Conservation (phyloP, 257 asterid genomes). For the Solanum clarkiae region DNA sequence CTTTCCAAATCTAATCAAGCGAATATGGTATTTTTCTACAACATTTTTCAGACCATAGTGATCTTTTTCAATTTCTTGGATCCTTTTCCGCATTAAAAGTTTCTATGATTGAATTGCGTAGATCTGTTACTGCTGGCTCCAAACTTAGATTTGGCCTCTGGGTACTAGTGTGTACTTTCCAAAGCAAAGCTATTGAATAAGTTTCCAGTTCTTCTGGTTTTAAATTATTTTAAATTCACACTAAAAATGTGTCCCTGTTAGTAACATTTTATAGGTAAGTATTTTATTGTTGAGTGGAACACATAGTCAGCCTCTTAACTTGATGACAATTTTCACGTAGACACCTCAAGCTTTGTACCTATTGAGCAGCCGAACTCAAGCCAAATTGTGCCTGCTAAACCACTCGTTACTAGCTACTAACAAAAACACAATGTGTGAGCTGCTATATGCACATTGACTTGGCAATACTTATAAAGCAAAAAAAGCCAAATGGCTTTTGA, state of each 20-base stretch:
- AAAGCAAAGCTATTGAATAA: neutral
- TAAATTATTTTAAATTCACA: neutral
- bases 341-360: neutral
- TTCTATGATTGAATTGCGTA: neutral
- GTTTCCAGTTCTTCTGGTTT: neutral
- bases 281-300: neutral
- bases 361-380: neutral
- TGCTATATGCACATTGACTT: neutral
- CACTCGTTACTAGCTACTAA: neutral
- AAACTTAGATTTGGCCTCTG: neutral
- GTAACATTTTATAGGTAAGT: neutral
- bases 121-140: neutral
- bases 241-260: neutral
- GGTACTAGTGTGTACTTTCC: neutral
- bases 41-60: neutral
- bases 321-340: neutral
- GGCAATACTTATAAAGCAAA: neutral
- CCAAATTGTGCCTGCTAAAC: neutral
- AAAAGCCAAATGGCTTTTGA: neutral
- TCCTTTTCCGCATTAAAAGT: neutral
- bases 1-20: neutral
- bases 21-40: neutral
- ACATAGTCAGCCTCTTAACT: neutral
- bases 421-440: neutral
- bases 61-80: neutral